phyloP scores from a whole-genome alignment of 1,139 yeast species.

The Candida sp. region DNA sequence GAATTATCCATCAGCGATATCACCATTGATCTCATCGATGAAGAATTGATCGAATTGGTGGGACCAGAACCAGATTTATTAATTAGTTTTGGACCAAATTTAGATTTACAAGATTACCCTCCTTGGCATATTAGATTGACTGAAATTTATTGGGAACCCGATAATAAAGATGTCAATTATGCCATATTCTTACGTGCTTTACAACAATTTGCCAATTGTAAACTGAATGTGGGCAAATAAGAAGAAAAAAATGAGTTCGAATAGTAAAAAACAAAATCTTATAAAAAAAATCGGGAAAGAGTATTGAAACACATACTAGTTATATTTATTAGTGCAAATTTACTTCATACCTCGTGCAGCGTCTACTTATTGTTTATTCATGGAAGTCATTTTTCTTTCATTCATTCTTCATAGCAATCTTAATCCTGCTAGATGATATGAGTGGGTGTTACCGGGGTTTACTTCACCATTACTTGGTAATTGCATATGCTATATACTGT shows the following conservation, averaged over 20 bases:
- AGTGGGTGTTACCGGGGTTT: background rate
- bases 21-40: slow-evolving; percentile 70
- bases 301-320: too few species aligned
- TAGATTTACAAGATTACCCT: slow-evolving; percentile 92
- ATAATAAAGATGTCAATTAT: slow-evolving; percentile 74
- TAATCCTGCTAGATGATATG: too few species aligned
- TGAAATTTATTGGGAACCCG: slow-evolving; percentile 90
- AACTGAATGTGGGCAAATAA: slow-evolving; percentile 82
- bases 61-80: slow-evolving; percentile 91
- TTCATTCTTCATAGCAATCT: too few species aligned
- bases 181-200: slow-evolving; percentile 85
- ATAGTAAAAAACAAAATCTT: too few species aligned
- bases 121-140: slow-evolving; percentile 96
- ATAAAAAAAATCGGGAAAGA: too few species aligned
- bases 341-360: too few species aligned
- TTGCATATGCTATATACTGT: background rate
- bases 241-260: too few species aligned
- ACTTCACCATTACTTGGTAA: background rate
- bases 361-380: too few species aligned
- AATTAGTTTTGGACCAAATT: slow-evolving; percentile 76
- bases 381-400: too few species aligned
- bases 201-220: slow-evolving; percentile 74
- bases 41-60: slow-evolving; percentile 70
- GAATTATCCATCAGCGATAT: slow-evolving; percentile 68
- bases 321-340: too few species aligned